These are phyloP conservation scores for Osmanthus fragrans DNA, from an alignment of 257 asterid species.

Conservation along the genomic window DNA sequence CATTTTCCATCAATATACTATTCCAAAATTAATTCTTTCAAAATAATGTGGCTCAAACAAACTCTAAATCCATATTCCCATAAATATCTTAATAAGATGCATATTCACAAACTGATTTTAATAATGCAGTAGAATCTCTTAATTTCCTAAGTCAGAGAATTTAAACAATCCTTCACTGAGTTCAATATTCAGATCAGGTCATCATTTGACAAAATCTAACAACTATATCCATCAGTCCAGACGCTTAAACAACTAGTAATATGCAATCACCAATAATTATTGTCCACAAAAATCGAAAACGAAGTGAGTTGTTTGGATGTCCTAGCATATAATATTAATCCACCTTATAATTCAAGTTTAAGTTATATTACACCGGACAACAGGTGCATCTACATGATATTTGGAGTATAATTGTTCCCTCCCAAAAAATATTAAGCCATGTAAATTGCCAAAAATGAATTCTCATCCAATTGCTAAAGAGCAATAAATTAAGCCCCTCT, in stretches of 20 bases:
- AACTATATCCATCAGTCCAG: background rate
- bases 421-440: background rate
- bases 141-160: background rate
- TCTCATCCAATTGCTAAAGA: background rate
- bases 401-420: background rate
- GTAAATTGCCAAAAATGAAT: background rate
- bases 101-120: background rate
- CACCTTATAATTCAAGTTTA: constrained; percentile 3
- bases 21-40: too few species aligned
- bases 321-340: constrained; percentile 8
- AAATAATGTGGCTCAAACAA: too few species aligned
- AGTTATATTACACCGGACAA: constrained; percentile 9
- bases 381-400: constrained; percentile 7
- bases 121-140: background rate
- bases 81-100: background rate
- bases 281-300: constrained; percentile 12
- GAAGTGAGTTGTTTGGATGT: constrained; percentile 9
- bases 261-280: constrained; percentile 8
- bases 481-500: constrained; percentile 3
- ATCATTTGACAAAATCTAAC: background rate
- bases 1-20: too few species aligned
- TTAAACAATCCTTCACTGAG: constrained; percentile 10
- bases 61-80: background rate
- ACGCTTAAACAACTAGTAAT: constrained; percentile 1
- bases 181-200: constrained; percentile 5